phyloP scores from a whole-genome alignment of 2,329 filamentous ascomycete species.

The Huntiella savannae region DNA sequence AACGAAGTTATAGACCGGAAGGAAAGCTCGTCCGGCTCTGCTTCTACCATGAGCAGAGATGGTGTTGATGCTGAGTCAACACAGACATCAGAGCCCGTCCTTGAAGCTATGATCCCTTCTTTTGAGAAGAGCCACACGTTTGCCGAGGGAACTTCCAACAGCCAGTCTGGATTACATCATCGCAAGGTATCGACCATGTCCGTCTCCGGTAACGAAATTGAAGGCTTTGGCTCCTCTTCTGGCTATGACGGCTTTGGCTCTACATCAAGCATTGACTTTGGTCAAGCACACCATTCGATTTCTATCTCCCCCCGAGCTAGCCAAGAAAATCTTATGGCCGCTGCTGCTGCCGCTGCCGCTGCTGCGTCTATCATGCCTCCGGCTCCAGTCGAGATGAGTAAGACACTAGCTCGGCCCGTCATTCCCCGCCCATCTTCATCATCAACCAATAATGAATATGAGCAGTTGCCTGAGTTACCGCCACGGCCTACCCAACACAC shows the following conservation, averaged over 20 bases:
- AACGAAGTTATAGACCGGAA: slow-evolving; percentile 25
- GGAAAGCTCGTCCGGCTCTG: not conserved
- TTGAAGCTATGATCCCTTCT: slow-evolving; percentile 13
- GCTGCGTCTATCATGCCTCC: not conserved
- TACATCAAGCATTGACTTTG: slow-evolving; percentile 6
- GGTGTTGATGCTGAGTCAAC: no score
- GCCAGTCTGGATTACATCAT: slow-evolving; percentile 1
- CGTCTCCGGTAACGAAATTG: slow-evolving; percentile 6
- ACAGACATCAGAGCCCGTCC: not conserved
- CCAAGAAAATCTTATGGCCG: slow-evolving; percentile 4
- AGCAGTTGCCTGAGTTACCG: not conserved
- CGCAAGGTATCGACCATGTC: slow-evolving; percentile 4
- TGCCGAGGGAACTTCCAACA: slow-evolving; percentile 22
- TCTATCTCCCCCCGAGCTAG: slow-evolving; percentile 7
- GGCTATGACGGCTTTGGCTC: slow-evolving; percentile 10
- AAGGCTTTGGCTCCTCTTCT: slow-evolving; percentile 10
- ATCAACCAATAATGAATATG: not conserved
- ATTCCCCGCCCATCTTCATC: not conserved
- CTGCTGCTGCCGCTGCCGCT: not conserved
- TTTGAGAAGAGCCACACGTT: slow-evolving; percentile 38
- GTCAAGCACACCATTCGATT: not conserved
- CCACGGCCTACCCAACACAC: slow-evolving; percentile 2
- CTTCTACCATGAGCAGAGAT: not conserved
- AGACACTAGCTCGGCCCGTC: slow-evolving; percentile 3
- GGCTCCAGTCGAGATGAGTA: not conserved